phyloP scores from a whole-genome alignment of 2,329 filamentous ascomycete species.

The Claviceps citrina region DNA sequence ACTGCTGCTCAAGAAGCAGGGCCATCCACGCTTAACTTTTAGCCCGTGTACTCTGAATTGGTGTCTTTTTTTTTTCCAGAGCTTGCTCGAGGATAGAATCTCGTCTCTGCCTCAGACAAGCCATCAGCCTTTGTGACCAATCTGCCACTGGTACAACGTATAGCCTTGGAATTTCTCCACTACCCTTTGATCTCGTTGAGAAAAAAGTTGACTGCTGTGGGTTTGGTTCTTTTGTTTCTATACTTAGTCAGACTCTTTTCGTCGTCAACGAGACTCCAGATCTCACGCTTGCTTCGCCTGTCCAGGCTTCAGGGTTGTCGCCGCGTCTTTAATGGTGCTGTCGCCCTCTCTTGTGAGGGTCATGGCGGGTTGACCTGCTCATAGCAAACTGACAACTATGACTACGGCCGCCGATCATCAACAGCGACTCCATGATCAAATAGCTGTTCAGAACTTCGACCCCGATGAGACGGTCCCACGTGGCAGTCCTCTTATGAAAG shows the following conservation, averaged over 20 bases:
- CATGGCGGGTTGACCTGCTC: constrained; percentile 21
- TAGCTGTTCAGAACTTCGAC: constrained; percentile 24
- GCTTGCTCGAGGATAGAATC: background rate
- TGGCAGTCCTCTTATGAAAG: constrained; percentile 26
- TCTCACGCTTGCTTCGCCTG: background rate
- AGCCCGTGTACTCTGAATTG: background rate
- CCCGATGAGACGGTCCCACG: constrained; percentile 27
- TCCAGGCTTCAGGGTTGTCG: background rate
- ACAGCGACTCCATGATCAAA: constrained; percentile 16
- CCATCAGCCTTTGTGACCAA: background rate
- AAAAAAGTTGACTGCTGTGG: background rate
- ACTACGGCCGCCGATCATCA: constrained; percentile 23
- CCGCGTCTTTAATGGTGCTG: constrained; percentile 6
- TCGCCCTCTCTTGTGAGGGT: constrained; percentile 9
- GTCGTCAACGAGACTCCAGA: background rate
- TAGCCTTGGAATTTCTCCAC: too few species aligned
- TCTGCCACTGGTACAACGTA: background rate
- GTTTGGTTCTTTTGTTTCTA: background rate
- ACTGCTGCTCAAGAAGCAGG: background rate
- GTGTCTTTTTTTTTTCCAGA: background rate
- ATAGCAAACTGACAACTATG: constrained; percentile 21
- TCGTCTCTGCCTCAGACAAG: background rate
- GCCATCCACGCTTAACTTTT: background rate
- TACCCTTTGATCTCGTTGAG: background rate
- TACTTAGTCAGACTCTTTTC: background rate